Evolutionary conservation across 2,329 filamentous ascomycete genomes (phyloP), one percentile per base, ranked within the genome.

Genomic region (Verticillium zaregamsianum): DNA sequence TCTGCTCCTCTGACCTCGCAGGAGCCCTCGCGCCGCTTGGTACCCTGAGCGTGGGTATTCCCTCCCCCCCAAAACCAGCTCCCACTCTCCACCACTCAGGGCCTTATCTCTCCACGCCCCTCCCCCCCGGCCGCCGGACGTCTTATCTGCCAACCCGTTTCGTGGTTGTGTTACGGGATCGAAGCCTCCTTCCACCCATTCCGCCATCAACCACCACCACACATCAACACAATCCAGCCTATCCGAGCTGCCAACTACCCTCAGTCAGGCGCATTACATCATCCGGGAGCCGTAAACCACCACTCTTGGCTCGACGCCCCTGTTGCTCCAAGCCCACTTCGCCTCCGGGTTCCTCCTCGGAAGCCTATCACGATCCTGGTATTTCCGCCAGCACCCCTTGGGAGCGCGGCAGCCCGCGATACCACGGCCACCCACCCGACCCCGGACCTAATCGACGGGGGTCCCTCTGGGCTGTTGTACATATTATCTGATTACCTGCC

Each of bases 381-480:
- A 32, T 23, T 57, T 35, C 55, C 12, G 55, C 55, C 55, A 35
- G 37, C 25, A 58, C 56, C 56, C 33, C 33, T 28, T 40, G 32
- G 33, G 9, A 28, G 6, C 56, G 20, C 31, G 33, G 33, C 32
- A 58, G 9, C 33, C 32, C 17, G 32, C 32, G 31, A 57, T 37
- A 33, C 55, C 32, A 57, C 55, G n/a, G 25, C 23, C 55, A 33
- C 55, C 35, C 32, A n/a, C 55, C 32, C 55, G 17, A 49, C 45
- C 31, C 55, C 33, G 56, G n/a, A 58, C 37, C 56, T 28, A 9
- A 20, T 58, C 23, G 56, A 52, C 59, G 63, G 49, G 55, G 63
- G 28, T 66, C 65, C 70, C 66, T 70, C 69, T 70, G 67, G 68
- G 68, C 68, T 67, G 69, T 66, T 68, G 66, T 68, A 66, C 61